A percentile compares a stretch with the other conserved stretches of the same genome.
Conservation (phyloP, 2,329 filamentous ascomycete species). For the Sphaerulina musiva region DNA sequence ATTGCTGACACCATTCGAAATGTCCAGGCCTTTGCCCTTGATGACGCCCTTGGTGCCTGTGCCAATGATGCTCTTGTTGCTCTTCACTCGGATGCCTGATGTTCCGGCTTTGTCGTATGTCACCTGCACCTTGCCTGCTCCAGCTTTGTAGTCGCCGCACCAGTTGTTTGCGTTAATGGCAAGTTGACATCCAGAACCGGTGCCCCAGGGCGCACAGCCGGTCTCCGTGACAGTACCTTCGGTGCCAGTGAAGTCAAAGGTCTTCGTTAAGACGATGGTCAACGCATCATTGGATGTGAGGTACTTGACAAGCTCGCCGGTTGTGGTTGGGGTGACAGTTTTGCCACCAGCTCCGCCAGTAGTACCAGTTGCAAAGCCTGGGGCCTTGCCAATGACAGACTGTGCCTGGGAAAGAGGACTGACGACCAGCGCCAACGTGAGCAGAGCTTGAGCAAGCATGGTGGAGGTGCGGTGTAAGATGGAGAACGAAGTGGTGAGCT, state of each 20-base stretch:
- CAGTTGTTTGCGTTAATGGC: conserved; percentile 55
- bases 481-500: not conserved
- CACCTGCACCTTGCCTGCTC: conserved; percentile 16
- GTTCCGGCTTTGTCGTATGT: conserved; percentile 52
- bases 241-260: conserved; percentile 49
- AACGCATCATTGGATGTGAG: conserved; percentile 49
- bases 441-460: conserved; percentile 6
- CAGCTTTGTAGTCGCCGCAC: conserved; percentile 37
- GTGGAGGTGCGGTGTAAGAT: not conserved
- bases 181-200: conserved; percentile 43
- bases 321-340: conserved; percentile 32
- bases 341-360: conserved; percentile 55
- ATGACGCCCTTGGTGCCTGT: conserved; percentile 37
- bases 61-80: conserved; percentile 41
- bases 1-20: conserved; percentile 42
- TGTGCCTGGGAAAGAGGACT: conserved; percentile 29
- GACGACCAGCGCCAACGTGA: conserved; percentile 52
- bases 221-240: conserved; percentile 49
- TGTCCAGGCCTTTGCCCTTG: conserved; percentile 39
- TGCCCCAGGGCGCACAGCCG: conserved; percentile 49
- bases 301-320: conserved; percentile 53
- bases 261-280: conserved; percentile 53
- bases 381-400: conserved; percentile 33
- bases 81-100: conserved; percentile 36
- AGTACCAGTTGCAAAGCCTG: conserved; percentile 49